A percentile compares a stretch with the other conserved stretches of the same genome.
These are phyloP conservation scores for Russula lepida DNA, from an alignment of 768 basidiomycete species.

Conservation along the genomic window DNA sequence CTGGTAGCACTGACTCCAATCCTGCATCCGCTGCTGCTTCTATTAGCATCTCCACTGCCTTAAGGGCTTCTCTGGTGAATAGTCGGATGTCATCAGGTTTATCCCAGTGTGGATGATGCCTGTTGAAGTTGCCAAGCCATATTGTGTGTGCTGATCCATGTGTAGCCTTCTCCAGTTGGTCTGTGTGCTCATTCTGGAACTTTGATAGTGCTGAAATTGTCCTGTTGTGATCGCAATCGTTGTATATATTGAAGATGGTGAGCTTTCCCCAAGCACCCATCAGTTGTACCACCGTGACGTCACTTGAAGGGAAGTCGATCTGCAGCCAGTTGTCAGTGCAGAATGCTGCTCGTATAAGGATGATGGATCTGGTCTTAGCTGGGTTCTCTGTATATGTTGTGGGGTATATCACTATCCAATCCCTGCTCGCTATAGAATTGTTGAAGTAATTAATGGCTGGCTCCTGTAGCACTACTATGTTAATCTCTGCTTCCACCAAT, in stretches of 20 bases:
- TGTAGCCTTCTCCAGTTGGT: background rate
- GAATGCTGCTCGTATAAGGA: background rate
- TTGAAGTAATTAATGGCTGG: background rate
- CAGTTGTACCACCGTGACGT: background rate
- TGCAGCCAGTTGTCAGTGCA: background rate
- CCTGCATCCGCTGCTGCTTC: background rate
- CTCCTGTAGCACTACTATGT: background rate
- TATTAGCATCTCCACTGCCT: background rate
- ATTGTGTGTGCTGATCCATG: background rate
- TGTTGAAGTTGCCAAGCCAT: background rate
- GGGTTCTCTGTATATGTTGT: background rate
- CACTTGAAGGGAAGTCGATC: background rate
- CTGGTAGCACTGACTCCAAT: background rate
- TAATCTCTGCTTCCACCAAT: accelerated
- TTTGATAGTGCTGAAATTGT: background rate
- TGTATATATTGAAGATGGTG: background rate
- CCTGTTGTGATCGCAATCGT: background rate
- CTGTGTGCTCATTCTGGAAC: background rate
- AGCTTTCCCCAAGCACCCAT: background rate
- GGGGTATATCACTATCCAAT: background rate
- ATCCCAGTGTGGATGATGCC: background rate
- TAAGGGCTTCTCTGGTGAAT: background rate
- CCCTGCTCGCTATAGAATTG: background rate
- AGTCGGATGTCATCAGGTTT: background rate
- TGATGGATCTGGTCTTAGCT: background rate